These are phyloP conservation scores for Fusarium hainanense DNA, from an alignment of 2,329 filamentous ascomycete species.

Conservation along the genomic window DNA sequence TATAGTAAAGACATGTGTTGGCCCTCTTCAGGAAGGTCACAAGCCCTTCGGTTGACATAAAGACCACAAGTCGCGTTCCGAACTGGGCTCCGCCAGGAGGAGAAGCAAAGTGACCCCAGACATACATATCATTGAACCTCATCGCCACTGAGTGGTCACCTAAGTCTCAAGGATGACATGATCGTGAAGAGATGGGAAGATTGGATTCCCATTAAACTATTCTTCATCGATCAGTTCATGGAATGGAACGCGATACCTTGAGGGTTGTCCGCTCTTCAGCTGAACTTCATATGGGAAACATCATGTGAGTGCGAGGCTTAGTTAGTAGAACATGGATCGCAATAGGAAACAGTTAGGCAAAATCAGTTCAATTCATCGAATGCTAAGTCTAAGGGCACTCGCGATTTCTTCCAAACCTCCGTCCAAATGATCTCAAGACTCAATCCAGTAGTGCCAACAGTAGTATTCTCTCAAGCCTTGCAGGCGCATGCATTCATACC, in stretches of 20 bases:
- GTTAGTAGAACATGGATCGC: background rate
- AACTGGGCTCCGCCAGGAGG: background rate
- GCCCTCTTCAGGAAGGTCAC: background rate
- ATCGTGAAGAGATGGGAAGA: background rate
- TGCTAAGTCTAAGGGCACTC: background rate
- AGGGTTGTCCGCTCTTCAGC: background rate
- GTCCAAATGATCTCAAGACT: background rate
- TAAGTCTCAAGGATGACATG: accelerated
- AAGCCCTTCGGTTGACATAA: accelerated
- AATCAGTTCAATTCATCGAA: background rate
- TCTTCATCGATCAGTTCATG: accelerated
- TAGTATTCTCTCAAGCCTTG: background rate
- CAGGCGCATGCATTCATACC: background rate
- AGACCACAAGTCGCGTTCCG: accelerated
- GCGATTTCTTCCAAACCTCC: background rate
- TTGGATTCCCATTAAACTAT: accelerated
- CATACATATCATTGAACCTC: background rate
- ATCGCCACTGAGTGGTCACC: background rate
- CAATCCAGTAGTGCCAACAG: background rate
- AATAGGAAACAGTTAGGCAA: background rate
- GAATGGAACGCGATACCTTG: background rate
- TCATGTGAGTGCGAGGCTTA: background rate
- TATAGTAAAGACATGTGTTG: background rate
- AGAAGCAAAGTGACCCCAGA: background rate
- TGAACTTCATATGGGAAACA: background rate